phyloP scores from a whole-genome alignment of 768 basidiomycete genomes.

The Tricholomella constricta region DNA sequence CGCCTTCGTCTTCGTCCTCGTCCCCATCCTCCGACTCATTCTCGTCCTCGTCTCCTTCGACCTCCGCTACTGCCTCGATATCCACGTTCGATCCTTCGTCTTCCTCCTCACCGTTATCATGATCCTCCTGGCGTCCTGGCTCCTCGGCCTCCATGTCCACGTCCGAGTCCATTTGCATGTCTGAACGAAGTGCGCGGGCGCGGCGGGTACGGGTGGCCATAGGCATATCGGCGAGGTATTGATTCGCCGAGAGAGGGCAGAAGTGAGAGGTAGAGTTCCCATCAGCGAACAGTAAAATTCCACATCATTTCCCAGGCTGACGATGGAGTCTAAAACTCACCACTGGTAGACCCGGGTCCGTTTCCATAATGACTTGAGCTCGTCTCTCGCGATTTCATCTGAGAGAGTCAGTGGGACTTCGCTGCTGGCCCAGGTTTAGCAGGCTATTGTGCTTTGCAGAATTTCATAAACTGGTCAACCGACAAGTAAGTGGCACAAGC shows the following conservation, averaged over 20 bases:
- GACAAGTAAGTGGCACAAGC: too few species aligned
- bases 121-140: conserved; percentile 17
- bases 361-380: conserved; percentile 2
- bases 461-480: too few species aligned
- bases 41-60: conserved; percentile 35
- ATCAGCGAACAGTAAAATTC: conserved; percentile 17
- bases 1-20: conserved; percentile 38
- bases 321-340: conserved; percentile 10
- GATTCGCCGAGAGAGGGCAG: conserved; percentile 1
- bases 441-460: too few species aligned
- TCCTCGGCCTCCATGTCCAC: conserved; percentile 16
- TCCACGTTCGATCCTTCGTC: conserved; percentile 38
- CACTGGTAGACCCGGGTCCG: conserved; percentile 7
- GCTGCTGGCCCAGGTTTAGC: too few species aligned
- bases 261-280: conserved; percentile 6
- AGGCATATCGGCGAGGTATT: conserved; percentile 12
- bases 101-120: conserved; percentile 29
- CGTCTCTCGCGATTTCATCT: neutral
- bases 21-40: conserved; percentile 17
- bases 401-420: neutral
- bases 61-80: conserved; percentile 42
- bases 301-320: conserved; percentile 24
- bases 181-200: conserved; percentile 10
- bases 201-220: conserved; percentile 20
- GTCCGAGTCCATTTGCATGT: conserved; percentile 14